Percentiles rank a stretch among this genome's conserved stretches.
Conservation (phyloP, 495 filamentous ascomycete species). For the Daldinia grandis region DNA sequence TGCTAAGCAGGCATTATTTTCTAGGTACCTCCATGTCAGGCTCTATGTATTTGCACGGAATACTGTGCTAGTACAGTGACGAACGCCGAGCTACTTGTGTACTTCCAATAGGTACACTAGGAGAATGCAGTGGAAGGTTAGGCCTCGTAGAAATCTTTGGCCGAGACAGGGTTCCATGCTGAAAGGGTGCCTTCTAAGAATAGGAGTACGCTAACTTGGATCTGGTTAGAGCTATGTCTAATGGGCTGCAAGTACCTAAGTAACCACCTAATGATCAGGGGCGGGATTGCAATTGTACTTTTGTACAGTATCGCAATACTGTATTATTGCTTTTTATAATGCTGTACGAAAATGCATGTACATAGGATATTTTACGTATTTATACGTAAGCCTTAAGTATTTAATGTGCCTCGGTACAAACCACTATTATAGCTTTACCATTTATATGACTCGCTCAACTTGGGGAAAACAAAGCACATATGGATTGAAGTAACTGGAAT, state of each 20-base stretch:
- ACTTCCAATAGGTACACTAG: no score
- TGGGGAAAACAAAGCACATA: neutral
- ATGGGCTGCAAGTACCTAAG: conserved; percentile 12
- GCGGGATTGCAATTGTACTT: conserved; percentile 11
- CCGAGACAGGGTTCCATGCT: conserved; percentile 26
- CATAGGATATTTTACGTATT: neutral
- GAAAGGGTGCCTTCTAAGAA: conserved; percentile 22
- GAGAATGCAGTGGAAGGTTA: no score
- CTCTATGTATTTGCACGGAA: neutral
- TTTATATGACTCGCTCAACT: neutral
- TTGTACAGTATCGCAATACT: neutral
- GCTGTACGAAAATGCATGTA: neutral
- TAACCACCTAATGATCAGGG: conserved; percentile 20
- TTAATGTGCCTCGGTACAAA: neutral
- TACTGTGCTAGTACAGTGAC: neutral
- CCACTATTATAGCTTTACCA: neutral
- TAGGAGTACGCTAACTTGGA: conserved; percentile 30
- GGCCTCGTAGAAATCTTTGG: conserved; percentile 38
- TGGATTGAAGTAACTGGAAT: neutral
- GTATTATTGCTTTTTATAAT: neutral
- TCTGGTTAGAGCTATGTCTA: conserved; percentile 22
- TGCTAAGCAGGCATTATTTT: neutral
- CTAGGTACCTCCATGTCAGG: neutral
- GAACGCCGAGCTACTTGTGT: conserved; percentile 7
- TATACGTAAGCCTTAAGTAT: neutral